Base-by-base conservation (phyloP, 306 rosid genomes). In the Citrullus colocynthis region DNA sequence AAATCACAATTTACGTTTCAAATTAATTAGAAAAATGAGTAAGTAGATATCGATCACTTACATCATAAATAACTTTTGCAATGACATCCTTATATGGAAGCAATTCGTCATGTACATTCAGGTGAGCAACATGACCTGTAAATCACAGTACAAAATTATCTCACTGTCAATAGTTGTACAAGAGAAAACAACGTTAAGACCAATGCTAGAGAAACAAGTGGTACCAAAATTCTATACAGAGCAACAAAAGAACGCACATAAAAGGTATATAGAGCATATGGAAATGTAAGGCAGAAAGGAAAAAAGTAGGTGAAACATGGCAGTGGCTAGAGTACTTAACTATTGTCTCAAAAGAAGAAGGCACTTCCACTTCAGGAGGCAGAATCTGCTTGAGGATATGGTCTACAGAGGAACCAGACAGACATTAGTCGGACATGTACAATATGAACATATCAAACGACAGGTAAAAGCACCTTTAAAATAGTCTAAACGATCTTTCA, bases 101-200 rank as follows among this genome's bases (percentile, higher is more conserved):
- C 77, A 95, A 84, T 79, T 92, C 96, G 54, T 92, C 97, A 0
- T 95, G 97, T 80, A 95, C 85, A 87, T 95, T 95, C 78, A 95
- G 82, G 86, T 92, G 98, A 76, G 98, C 98, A 83, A 95, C 75
- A 74, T 92, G 97, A 88, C 98, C 98, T 95, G 98, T 82, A 70
- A 52, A 37, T 28, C 16, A 59, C 24, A 49, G 2, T 49, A 21
- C 36, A 73, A 24, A 34, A 52, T 30, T 48, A 45, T 13, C 21
- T 15, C 77, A 30, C 24, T 49, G 77, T 72, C 44, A 72, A 21
- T 49, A 49, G 44, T 72, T 49, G 60, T 21, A 51, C 57, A 49
- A 13, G 76, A 49, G 30, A 10, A 36, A 73, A 32, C 60, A 15
- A 52, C 6, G 45, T 24, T 49, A 49, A 7, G 16, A 72, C 39